A percentile compares a stretch with the other conserved stretches of the same genome.
Conservation (phyloP, 257 asterid genomes). For the Solanum neorickii region DNA sequence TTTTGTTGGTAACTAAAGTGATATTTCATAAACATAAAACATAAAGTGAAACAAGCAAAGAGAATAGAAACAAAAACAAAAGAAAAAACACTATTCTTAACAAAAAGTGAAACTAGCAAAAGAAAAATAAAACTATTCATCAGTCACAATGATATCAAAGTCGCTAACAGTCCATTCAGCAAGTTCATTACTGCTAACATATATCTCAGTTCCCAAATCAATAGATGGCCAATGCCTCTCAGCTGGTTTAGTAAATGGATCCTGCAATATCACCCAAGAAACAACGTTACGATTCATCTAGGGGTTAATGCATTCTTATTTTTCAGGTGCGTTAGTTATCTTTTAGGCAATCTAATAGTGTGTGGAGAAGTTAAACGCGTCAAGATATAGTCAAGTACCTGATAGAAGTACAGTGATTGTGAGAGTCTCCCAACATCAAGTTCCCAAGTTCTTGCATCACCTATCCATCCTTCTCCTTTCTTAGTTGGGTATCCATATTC, state of each 20-base stretch:
- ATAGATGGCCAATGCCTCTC: slow-evolving; percentile 57
- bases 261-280: slow-evolving; percentile 28
- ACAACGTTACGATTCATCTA: neutral
- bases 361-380: neutral
- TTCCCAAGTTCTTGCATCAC: slow-evolving; percentile 60
- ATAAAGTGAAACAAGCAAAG: neutral
- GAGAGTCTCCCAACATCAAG: slow-evolving; percentile 61
- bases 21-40: neutral
- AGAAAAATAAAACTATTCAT: neutral
- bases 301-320: neutral
- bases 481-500: slow-evolving; percentile 61
- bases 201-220: slow-evolving; percentile 67
- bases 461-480: slow-evolving; percentile 79
- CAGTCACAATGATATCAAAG: slow-evolving; percentile 47
- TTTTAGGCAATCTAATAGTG: neutral
- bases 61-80: too few species aligned
- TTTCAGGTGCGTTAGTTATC: neutral
- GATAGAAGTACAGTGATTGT: slow-evolving; percentile 48
- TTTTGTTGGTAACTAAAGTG: neutral
- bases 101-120: neutral
- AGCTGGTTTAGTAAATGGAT: slow-evolving; percentile 58
- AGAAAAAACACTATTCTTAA: neutral
- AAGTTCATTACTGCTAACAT: slow-evolving; percentile 38
- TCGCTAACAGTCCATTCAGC: slow-evolving; percentile 75
- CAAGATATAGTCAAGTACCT: slow-evolving; percentile 12